Base-by-base conservation (phyloP, 208 protist species). In the Leishmania martiniquensis region DNA sequence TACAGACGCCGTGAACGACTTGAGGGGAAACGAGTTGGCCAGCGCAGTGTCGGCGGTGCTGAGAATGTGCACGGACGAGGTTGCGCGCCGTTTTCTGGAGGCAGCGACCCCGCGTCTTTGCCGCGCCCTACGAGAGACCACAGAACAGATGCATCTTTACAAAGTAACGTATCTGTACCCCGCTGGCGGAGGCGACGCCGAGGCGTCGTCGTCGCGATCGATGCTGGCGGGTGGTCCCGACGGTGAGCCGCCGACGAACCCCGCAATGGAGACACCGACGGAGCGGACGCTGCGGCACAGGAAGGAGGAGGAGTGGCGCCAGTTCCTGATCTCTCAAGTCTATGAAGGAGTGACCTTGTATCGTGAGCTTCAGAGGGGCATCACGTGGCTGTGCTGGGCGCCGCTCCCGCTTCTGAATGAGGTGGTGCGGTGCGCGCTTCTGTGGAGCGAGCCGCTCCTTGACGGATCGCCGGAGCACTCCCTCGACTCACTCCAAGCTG, bases 331-430 rank as follows among this genome's bases (percentile, higher is more conserved):
- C n/a, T 13, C 25, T 44, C 73, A 84, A 45, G 63, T 76, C 15
- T 4, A 39, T n/a, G 49, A 54, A 12, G 75, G 51, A 15, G 1
- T 42, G n/a, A 22, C 10, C 12, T 39, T 87, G 39, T 52, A 65
- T 17, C 45, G 81, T 6, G 82, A 85, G 73, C 72, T 92, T 13
- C 49, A 65, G 29, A 69, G 66, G 6, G 37, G 70, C 34, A 32
- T 87, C 0, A 63, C 77, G 13, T 34, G 52, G 42, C 76, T 86
- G 4, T 77, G 75, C 60, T 88, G 83, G 78, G 88, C 77, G 22
- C 88, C 90, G 55, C 89, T 87, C 37, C 79, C 77, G 13, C 66
- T 96, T 44, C 55, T 93, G 45, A 91, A 90, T 67, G 90, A 82
- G 63, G 4, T 94, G 49, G 83, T 87, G 42, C 85, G 86, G 7